Conservation (phyloP, 208 protist genomes). For the Crithidia expoeki region DNA sequence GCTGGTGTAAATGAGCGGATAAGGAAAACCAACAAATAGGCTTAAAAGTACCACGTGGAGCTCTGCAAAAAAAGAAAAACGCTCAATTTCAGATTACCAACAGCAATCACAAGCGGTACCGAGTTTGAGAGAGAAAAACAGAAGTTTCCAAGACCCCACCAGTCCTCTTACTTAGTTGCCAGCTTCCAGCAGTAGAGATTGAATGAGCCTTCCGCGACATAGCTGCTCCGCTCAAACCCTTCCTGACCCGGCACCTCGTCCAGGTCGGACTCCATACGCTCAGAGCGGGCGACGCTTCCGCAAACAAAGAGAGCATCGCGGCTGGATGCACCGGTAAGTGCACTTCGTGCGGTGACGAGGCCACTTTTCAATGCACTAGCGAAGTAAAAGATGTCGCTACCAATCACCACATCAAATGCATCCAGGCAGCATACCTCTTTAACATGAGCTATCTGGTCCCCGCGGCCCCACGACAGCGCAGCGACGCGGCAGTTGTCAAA, state of each 20-base stretch:
- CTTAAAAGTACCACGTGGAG: too few species aligned
- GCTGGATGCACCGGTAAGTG: slow-evolving; percentile 17
- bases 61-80: slow-evolving; percentile 1
- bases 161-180: neutral
- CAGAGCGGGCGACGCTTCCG: slow-evolving; percentile 52
- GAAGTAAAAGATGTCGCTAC: slow-evolving; percentile 78
- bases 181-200: slow-evolving; percentile 43
- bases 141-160: too few species aligned
- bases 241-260: slow-evolving; percentile 34
- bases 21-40: too few species aligned
- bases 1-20: too few species aligned
- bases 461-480: slow-evolving; percentile 45
- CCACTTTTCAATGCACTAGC: slow-evolving; percentile 36
- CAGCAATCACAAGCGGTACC: too few species aligned
- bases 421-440: slow-evolving; percentile 24
- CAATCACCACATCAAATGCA: slow-evolving; percentile 60
- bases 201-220: slow-evolving; percentile 28
- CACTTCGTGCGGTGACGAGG: slow-evolving; percentile 37
- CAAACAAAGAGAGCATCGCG: slow-evolving; percentile 38
- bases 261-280: slow-evolving; percentile 62
- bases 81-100: too few species aligned
- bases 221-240: slow-evolving; percentile 32
- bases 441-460: slow-evolving; percentile 31
- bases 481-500: slow-evolving; percentile 34
- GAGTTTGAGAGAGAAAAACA: neutral